These are phyloP conservation scores for Meira nashicola DNA, from an alignment of 1,284 basidiomycete genomes.

Conservation along the genomic window DNA sequence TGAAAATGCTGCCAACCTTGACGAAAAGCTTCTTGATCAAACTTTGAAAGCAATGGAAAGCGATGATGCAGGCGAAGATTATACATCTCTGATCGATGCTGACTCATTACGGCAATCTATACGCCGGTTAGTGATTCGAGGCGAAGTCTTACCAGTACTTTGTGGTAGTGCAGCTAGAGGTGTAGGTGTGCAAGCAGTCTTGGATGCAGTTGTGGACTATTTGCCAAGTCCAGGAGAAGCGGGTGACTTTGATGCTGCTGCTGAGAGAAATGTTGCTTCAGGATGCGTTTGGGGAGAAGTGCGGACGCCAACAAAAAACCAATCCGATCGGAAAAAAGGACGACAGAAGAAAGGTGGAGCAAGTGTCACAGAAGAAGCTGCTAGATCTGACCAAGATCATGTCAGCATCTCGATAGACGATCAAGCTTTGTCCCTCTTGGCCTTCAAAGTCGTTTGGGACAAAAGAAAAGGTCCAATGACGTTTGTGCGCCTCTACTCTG, in stretches of 20 bases:
- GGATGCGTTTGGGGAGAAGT: not conserved
- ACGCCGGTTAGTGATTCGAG: slow-evolving; percentile 64
- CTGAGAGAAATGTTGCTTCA: not conserved
- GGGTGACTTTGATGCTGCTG: slow-evolving; percentile 8
- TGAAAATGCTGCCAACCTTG: slow-evolving; percentile 72
- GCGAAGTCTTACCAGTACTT: slow-evolving; percentile 70
- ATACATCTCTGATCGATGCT: slow-evolving; percentile 12
- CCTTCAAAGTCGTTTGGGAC: slow-evolving; percentile 86
- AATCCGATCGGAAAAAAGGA: not conserved
- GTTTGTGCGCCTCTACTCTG: slow-evolving; percentile 81
- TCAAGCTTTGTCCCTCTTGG: slow-evolving; percentile 55
- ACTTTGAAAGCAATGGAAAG: slow-evolving; percentile 55
- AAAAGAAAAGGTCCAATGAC: slow-evolving; percentile 81
- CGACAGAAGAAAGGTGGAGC: too few relatives aligned
- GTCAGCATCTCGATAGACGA: slow-evolving; percentile 20
- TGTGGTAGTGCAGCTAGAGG: slow-evolving; percentile 77
- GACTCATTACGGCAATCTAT: slow-evolving; percentile 57
- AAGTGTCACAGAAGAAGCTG: slow-evolving; percentile 19
- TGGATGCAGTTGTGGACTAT: slow-evolving; percentile 74
- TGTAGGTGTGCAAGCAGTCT: slow-evolving; percentile 72
- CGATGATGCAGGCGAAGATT: slow-evolving; percentile 8
- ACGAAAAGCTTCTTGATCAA: slow-evolving; percentile 70
- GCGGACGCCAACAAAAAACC: too few relatives aligned
- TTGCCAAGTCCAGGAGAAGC: slow-evolving; percentile 66
- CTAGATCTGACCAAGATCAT: slow-evolving; percentile 54